Conservation (phyloP, 768 basidiomycete species). For the Hypsizygus marmoreus region DNA sequence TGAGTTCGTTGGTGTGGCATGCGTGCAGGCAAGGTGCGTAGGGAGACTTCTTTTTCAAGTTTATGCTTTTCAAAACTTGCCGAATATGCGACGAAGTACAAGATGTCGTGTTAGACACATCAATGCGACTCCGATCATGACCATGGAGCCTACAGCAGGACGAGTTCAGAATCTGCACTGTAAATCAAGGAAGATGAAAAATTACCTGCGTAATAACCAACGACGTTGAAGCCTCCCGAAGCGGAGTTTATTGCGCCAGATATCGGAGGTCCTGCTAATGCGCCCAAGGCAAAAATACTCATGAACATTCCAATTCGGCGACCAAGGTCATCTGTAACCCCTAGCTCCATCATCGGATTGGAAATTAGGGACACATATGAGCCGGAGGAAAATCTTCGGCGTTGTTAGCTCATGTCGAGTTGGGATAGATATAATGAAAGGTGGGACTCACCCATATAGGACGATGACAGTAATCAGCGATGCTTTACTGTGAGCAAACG, state of each 20-base stretch:
- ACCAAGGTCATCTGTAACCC: slow-evolving; percentile 61
- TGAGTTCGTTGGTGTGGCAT: no score
- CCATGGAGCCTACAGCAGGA: background rate
- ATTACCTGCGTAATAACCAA: slow-evolving; percentile 54
- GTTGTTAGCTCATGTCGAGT: background rate
- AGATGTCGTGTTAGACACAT: slow-evolving; percentile 3
- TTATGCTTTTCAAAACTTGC: background rate
- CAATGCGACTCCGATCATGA: slow-evolving; percentile 4
- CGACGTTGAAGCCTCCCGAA: slow-evolving; percentile 44
- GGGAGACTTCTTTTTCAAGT: no score
- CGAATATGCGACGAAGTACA: background rate
- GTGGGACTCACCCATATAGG: slow-evolving; percentile 56
- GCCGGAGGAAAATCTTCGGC: slow-evolving; percentile 57
- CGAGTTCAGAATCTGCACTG: background rate
- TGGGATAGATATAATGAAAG: background rate
- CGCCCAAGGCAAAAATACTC: slow-evolving; percentile 55
- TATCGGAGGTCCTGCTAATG: slow-evolving; percentile 62
- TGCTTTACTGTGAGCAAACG: slow-evolving; percentile 48
- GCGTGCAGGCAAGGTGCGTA: no score
- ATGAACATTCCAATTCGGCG: slow-evolving; percentile 66
- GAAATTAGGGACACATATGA: slow-evolving; percentile 58
- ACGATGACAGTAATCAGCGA: slow-evolving; percentile 55
- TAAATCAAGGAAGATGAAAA: no score
- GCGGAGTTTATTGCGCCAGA: slow-evolving; percentile 56
- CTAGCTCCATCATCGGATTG: slow-evolving; percentile 63